Percentiles rank a stretch among this genome's conserved stretches.
Conservation (phyloP, 805 yeast genomes). For the Suhomyces sp. region DNA sequence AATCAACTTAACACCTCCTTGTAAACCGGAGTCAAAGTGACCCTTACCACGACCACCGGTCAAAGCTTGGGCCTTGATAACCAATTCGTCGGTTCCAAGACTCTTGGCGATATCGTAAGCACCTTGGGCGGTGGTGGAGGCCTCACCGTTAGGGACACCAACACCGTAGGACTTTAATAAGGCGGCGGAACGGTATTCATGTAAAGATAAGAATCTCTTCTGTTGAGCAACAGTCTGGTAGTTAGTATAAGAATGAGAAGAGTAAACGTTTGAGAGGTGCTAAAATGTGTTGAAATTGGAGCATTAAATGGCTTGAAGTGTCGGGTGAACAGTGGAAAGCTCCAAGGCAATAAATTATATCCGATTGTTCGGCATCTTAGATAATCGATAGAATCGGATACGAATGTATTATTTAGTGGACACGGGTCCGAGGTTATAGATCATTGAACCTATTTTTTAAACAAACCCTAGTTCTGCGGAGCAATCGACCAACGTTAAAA, state of each 20-base stretch:
- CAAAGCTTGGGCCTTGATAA: constrained; percentile 96
- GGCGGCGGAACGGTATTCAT: constrained; percentile 94
- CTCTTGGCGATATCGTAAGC: constrained; percentile 81
- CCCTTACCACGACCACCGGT: constrained; percentile 99
- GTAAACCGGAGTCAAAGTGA: constrained; percentile 89
- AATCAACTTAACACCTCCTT: constrained; percentile 95
- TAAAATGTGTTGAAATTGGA: too few relatives aligned
- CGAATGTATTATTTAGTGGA: too few relatives aligned
- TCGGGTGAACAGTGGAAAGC: too few relatives aligned
- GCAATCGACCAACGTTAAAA: too few relatives aligned
- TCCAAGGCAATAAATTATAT: too few relatives aligned
- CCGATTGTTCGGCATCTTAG: too few relatives aligned
- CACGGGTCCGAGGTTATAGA: too few relatives aligned
- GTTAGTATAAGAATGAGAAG: constrained; percentile 16
- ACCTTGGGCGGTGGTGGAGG: constrained; percentile 86
- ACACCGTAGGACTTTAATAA: constrained; percentile 80
- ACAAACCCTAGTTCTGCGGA: too few relatives aligned
- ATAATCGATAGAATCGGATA: too few relatives aligned
- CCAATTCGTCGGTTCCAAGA: constrained; percentile 77
- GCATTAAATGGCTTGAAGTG: too few relatives aligned
- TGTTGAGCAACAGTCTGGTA: constrained; percentile 29
- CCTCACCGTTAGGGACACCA: constrained; percentile 87
- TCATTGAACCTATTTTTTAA: too few relatives aligned
- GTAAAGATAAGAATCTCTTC: constrained; percentile 81
- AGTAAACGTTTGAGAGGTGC: too few relatives aligned